Evolutionary conservation across 106 monocot genomes (phyloP), one percentile per base, ranked within the genome.

Genomic region (Phalaenopsis aphrodite): DNA sequence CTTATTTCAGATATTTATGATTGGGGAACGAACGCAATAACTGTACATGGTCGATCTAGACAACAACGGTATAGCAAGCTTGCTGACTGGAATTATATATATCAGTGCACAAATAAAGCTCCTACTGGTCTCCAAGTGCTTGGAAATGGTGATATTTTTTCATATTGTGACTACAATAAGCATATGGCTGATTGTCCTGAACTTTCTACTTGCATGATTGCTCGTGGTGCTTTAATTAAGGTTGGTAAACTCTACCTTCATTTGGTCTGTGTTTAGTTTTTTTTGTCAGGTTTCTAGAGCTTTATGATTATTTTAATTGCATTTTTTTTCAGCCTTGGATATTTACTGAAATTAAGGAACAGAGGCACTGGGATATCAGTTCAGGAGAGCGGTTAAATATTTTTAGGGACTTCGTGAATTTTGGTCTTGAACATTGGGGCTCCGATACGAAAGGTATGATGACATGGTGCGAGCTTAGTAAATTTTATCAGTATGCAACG

Each of bases 61-160:
- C 94, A 94, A 79, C 96, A 97, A 82, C 90, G 94, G 43, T 97
- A 97, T 69, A 97, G 94, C 81, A 97, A 94, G 77, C 87, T 90
- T 80, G 90, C 96, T 82, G 94, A 94, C 76, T 97, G 96, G 96
- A 92, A 97, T 81, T 97, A 97, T 81, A 92, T 97, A n/a, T 86
- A 88, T 56, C 78, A 87, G 52, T 97, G 96, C 78, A 87, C 87
- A 55, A 79, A 73, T 42, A 94, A 94, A 52, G 88, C 92, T 56
- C 88, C 96, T 41, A 80, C 83, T 21, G 56, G 37, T 55, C 80
- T 97, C 77, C 87, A 88, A 75, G 90, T 94, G 77, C 14, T 97
- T 58, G 94, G 96, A 80, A 97, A 97, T 88, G 96, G 96, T 56
- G 96, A 97, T 84, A 85, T 97, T 5, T 97, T 87, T 82, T 97